Evolutionary conservation across 2,329 filamentous ascomycete genomes (phyloP), one percentile per base, ranked within the genome.

Genomic region (Paecilomyces variotii): DNA sequence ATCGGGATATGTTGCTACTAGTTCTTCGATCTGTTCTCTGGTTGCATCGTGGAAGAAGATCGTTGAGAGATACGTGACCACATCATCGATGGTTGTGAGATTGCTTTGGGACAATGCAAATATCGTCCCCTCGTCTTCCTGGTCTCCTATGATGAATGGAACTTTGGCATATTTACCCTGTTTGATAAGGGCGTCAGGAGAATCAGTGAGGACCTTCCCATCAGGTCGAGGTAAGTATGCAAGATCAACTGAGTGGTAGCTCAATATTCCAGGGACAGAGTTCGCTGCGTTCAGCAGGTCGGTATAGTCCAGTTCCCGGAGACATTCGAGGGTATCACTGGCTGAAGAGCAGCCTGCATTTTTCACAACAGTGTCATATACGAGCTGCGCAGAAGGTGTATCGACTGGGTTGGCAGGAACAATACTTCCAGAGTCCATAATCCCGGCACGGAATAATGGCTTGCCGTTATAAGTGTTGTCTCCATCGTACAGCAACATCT

Each of bases 101-200:
- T 91, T 90, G 32, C 73, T 68, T 63, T 89, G 87, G 70, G 87
- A 86, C 34, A 92, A 77, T 4, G 85, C 79, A 68, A 92, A 91
- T 1, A 92, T 72, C 0, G 89, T 91, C 19, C 89, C 88, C 72
- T 93, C 89, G 67, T 93, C 89, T 76, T 92, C 88, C 71, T 91
- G 87, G 67, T 90, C 82, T 50, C 89, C 88, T 45, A 88, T 81
- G 58, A 87, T 87, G 68, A 87, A 80, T 1, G 85, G 85, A 0
- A 87, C 81, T 11, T 79, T 78, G 6, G 84, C 80, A 62, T 84
- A 86, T 61, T 79, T 79, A 12, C 86, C 84, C 0, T 70, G 65
- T 2, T 64, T 57, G 1, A 81, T 74, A 3, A 89, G 75, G 0
- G 80, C 57, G 0, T 92, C 88, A 0, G 88, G 85, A 4, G 84